phyloP scores from a whole-genome alignment of 2,329 filamentous ascomycete genomes.

The Escovopsis weberi region DNA sequence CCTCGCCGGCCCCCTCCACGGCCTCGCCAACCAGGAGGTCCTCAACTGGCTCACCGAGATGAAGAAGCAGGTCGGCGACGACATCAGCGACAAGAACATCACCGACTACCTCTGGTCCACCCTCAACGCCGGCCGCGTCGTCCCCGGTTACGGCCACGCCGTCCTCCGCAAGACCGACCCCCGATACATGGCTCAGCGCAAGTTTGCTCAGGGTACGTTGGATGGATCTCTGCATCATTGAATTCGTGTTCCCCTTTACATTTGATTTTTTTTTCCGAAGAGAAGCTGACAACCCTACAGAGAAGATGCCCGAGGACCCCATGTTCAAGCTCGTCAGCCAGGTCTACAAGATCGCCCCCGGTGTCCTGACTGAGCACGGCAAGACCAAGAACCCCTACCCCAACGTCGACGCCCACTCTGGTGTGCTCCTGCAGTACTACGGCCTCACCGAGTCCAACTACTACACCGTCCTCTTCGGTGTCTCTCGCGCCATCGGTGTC shows the following conservation, averaged over 20 bases:
- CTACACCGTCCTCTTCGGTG: slow-evolving; percentile 99
- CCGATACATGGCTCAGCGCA: slow-evolving; percentile 95
- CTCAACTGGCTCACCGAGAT: slow-evolving; percentile 98
- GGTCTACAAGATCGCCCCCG: slow-evolving; percentile 99
- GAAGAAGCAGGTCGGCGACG: slow-evolving; percentile 88
- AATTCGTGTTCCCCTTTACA: too few species aligned
- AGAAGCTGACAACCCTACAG: slow-evolving; percentile 19
- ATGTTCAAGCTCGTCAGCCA: slow-evolving; percentile 99
- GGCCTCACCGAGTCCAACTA: slow-evolving; percentile 97
- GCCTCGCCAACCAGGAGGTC: slow-evolving; percentile 98
- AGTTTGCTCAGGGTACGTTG: slow-evolving; percentile 62
- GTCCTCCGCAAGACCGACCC: slow-evolving; percentile 99
- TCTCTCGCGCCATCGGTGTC: slow-evolving; percentile 94
- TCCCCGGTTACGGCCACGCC: slow-evolving; percentile 96
- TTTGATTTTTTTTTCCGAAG: too few species aligned
- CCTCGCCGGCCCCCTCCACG: slow-evolving; percentile 95
- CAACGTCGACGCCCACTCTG: slow-evolving; percentile 97
- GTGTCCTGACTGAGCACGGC: slow-evolving; percentile 96
- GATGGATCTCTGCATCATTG: neutral
- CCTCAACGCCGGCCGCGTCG: slow-evolving; percentile 87
- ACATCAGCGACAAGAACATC: slow-evolving; percentile 92
- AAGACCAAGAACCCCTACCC: slow-evolving; percentile 99
- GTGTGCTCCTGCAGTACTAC: slow-evolving; percentile 99
- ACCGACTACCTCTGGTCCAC: slow-evolving; percentile 98
- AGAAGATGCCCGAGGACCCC: slow-evolving; percentile 89